Conservation (phyloP, 164 flowering plant genomes). For the Magnolia changhungtana region DNA sequence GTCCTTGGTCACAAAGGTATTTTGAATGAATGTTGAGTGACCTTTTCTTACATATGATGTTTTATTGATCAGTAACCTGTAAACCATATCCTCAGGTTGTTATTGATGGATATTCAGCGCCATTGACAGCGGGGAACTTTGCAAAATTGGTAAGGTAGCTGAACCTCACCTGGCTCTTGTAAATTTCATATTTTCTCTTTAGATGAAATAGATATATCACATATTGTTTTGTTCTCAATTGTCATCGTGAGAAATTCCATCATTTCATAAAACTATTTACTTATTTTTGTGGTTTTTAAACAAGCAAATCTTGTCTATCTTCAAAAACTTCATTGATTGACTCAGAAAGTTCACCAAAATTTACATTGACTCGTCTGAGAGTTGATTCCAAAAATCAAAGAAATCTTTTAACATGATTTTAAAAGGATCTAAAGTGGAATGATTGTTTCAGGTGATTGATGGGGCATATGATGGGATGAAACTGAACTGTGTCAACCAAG, state of each 20-base stretch:
- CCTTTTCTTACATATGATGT: background rate
- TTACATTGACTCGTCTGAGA: background rate
- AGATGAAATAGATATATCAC: background rate
- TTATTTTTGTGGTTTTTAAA: no score
- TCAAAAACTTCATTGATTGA: background rate
- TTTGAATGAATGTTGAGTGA: background rate
- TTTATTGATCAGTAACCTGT: constrained; percentile 3
- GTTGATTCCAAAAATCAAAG: background rate
- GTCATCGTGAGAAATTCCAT: background rate
- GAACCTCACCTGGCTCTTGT: constrained; percentile 18
- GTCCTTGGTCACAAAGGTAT: background rate
- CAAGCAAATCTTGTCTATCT: background rate
- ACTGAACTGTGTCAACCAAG: constrained; percentile 61
- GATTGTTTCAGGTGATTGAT: constrained; percentile 58
- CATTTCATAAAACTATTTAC: background rate
- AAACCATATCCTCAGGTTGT: constrained; percentile 53
- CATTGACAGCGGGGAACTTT: constrained; percentile 88
- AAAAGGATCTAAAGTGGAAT: background rate
- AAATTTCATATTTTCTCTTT: background rate
- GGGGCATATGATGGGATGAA: constrained; percentile 81
- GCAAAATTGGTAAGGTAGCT: constrained; percentile 93
- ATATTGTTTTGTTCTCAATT: background rate
- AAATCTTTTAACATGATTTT: background rate
- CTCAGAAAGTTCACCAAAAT: background rate
- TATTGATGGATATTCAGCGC: constrained; percentile 94